Conservation (phyloP, 352 stramenopile species). For the Globisporangium nunn region DNA sequence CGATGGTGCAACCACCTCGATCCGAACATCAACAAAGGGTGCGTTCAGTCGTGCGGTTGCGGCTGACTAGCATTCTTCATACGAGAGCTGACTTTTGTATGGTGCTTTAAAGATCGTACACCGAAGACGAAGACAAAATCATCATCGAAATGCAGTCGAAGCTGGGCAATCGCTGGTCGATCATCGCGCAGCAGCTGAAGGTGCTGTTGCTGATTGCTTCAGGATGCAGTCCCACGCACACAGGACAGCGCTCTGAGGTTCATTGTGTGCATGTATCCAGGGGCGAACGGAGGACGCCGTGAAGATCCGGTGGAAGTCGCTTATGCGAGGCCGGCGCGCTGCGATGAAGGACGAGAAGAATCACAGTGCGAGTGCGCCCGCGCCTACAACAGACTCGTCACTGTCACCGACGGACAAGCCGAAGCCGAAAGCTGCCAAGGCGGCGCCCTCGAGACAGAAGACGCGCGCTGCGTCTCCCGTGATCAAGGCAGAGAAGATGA, state of each 20-base stretch:
- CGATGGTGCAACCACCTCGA: slow-evolving; percentile 91
- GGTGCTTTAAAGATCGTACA: slow-evolving; percentile 51
- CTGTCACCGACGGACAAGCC: slow-evolving; percentile 14
- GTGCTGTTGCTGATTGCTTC: slow-evolving; percentile 17
- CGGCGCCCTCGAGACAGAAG: slow-evolving; percentile 34
- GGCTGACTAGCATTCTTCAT: background rate
- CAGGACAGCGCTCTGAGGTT: background rate
- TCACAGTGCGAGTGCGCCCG: background rate
- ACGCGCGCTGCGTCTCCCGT: slow-evolving; percentile 26
- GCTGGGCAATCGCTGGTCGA: slow-evolving; percentile 89
- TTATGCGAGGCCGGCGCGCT: slow-evolving; percentile 73
- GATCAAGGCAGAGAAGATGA: slow-evolving; percentile 15
- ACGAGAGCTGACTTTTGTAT: background rate
- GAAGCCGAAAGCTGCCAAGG: slow-evolving; percentile 28
- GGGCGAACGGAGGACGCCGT: slow-evolving; percentile 90
- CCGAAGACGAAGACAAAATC: slow-evolving; percentile 88
- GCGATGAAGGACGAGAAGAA: slow-evolving; percentile 62
- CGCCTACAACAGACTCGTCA: background rate
- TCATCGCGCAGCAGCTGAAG: slow-evolving; percentile 88
- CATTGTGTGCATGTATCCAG: slow-evolving; percentile 11
- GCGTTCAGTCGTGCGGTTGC: slow-evolving; percentile 9
- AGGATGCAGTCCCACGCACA: too few species aligned
- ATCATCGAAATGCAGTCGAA: slow-evolving; percentile 91
- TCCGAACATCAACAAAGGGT: slow-evolving; percentile 91
- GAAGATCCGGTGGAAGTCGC: slow-evolving; percentile 92